Evolutionary conservation across 2,329 filamentous ascomycete species (phyloP).

Genomic region (Hawksworthiomyces lignivorus): DNA sequence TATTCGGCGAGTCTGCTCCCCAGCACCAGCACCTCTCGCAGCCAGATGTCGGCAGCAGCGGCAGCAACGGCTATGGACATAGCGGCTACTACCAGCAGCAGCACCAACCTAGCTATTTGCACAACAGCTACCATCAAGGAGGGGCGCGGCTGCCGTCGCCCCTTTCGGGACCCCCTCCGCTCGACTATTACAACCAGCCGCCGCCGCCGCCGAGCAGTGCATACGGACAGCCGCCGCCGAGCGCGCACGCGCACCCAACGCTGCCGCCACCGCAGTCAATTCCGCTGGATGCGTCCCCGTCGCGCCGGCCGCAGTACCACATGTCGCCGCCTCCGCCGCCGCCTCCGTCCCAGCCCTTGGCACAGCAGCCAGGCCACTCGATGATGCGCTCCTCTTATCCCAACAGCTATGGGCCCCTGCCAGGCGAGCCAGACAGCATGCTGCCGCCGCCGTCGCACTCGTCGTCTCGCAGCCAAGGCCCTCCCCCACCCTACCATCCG

Average conservation of each 20-base stretch:
- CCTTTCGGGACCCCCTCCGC: no score
- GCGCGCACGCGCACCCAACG: not conserved
- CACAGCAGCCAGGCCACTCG: no score
- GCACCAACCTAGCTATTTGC: slow-evolving; percentile 6
- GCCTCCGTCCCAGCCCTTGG: not conserved
- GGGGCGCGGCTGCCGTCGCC: no score
- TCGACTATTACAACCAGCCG: slow-evolving; percentile 6
- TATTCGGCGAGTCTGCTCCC: slow-evolving; percentile 13
- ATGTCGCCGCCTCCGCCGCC: slow-evolving; percentile 9
- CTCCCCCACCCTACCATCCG: no score
- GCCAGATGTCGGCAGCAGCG: not conserved
- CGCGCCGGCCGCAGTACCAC: slow-evolving; percentile 10
- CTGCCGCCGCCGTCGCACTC: not conserved
- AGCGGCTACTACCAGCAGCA: not conserved
- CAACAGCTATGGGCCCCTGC: no score
- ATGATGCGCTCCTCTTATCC: not conserved
- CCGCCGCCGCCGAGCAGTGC: slow-evolving; percentile 2
- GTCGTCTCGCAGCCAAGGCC: no score
- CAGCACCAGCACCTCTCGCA: not conserved
- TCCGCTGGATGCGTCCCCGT: not conserved
- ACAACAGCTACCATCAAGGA: no score
- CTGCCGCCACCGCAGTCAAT: not conserved
- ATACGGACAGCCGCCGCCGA: slow-evolving; percentile 2
- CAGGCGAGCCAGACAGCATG: not conserved
- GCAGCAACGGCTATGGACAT: not conserved